Percentiles rank a stretch among this genome's conserved stretches.
Conservation (phyloP, 2,329 filamentous ascomycete species). For the Parastagonospora nodorum region DNA sequence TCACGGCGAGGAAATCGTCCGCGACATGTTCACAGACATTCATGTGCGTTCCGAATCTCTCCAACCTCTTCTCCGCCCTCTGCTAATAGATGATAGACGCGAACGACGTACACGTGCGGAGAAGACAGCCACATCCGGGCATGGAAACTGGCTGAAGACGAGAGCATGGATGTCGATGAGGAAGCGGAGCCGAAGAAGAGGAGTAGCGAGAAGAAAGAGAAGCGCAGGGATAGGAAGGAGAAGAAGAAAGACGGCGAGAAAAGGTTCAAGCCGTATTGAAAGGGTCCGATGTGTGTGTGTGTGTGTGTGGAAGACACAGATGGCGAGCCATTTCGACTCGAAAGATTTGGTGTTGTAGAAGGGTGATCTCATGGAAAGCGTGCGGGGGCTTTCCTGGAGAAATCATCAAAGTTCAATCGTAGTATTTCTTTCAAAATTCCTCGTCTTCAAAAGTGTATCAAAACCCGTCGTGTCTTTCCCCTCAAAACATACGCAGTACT, state of each 20-base stretch:
- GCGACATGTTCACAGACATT: constrained; percentile 51
- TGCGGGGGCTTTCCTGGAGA: too few species aligned
- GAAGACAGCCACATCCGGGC: constrained; percentile 54
- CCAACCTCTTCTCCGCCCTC: not conserved
- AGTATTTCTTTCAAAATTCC: too few species aligned
- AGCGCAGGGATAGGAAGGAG: constrained; percentile 41
- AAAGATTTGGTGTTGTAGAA: too few species aligned
- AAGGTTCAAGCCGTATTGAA: constrained; percentile 47
- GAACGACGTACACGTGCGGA: constrained; percentile 53
- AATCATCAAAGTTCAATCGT: too few species aligned
- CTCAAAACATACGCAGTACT: too few species aligned
- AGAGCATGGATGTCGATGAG: constrained; percentile 35
- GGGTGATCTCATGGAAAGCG: too few species aligned
- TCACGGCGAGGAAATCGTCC: constrained; percentile 56
- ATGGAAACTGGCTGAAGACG: constrained; percentile 43
- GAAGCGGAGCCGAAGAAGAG: constrained; percentile 26
- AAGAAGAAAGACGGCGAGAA: constrained; percentile 34
- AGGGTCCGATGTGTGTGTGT: too few species aligned
- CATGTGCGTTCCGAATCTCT: constrained; percentile 28
- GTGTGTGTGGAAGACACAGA: too few species aligned
- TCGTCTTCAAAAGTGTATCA: too few species aligned
- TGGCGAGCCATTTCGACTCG: too few species aligned
- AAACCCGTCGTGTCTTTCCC: too few species aligned
- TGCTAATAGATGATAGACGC: constrained; percentile 24
- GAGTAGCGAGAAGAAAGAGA: constrained; percentile 35